Conservation (phyloP, 140 eudicot species). For the Stevia rebaudiana region DNA sequence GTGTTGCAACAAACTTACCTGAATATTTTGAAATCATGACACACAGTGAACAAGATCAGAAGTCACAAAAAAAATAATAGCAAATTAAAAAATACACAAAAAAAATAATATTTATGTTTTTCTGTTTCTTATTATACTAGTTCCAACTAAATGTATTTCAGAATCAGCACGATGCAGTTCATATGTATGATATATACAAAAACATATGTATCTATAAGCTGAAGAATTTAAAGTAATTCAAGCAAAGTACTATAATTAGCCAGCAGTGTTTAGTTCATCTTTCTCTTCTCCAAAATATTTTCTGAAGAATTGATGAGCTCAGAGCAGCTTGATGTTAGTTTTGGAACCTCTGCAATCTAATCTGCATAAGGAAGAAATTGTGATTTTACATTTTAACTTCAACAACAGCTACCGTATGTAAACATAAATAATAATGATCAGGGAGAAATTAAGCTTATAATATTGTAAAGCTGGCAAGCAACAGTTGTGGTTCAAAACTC, state of each 20-base stretch:
- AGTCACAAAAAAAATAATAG: background rate
- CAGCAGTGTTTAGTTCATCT: slow-evolving; percentile 88
- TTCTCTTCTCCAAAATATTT: slow-evolving; percentile 80
- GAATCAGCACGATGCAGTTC: slow-evolving; percentile 1
- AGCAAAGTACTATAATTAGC: slow-evolving; percentile 96
- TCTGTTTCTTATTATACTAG: slow-evolving; percentile 1
- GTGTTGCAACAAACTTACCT: slow-evolving; percentile 38
- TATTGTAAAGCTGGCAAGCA: slow-evolving; percentile 10
- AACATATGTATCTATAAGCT: slow-evolving; percentile 99
- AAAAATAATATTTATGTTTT: background rate
- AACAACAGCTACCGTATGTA: background rate
- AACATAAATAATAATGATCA: slow-evolving; percentile 3
- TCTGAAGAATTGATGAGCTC: slow-evolving; percentile 88
- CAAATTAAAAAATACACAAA: background rate
- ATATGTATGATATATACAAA: background rate
- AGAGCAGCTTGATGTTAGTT: slow-evolving; percentile 87
- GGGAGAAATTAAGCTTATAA: background rate
- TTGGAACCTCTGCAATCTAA: slow-evolving; percentile 92
- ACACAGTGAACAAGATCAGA: background rate
- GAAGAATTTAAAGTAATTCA: slow-evolving; percentile 99
- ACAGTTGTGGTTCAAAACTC: slow-evolving; percentile 5
- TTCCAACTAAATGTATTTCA: slow-evolving; percentile 12
- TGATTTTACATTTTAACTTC: slow-evolving; percentile 6
- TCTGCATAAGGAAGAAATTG: slow-evolving; percentile 43
- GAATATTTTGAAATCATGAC: slow-evolving; percentile 47